These are phyloP conservation scores for Neofusicoccum parvum DNA, from an alignment of 2,329 filamentous ascomycete species.

Conservation along the genomic window DNA sequence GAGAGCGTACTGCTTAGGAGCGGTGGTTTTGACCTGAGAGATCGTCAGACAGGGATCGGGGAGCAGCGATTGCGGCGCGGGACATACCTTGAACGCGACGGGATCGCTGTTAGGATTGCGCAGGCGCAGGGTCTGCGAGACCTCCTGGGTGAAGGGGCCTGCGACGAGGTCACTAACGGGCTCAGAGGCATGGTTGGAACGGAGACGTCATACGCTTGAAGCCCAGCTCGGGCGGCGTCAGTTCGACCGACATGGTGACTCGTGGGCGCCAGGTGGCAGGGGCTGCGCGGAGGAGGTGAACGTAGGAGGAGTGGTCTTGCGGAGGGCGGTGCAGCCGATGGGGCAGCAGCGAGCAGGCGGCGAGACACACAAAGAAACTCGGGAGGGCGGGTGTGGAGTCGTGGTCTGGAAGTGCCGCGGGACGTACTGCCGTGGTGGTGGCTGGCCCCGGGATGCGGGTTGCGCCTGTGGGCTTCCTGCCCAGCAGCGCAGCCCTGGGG, in stretches of 20 bases:
- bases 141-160: constrained; percentile 67
- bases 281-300: constrained; percentile 5
- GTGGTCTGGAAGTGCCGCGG: constrained; percentile 20
- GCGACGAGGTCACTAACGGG: constrained; percentile 7
- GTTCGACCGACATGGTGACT: constrained; percentile 82
- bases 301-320: constrained; percentile 21
- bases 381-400: constrained; percentile 1
- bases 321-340: constrained; percentile 14
- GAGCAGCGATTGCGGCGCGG: background rate
- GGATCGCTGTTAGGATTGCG: constrained; percentile 60
- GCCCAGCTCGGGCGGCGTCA: constrained; percentile 86
- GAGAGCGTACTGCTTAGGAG: constrained; percentile 86
- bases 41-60: constrained; percentile 24
- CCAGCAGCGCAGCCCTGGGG: background rate
- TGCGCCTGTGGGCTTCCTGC: background rate
- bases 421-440: constrained; percentile 20
- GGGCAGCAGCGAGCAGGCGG: background rate
- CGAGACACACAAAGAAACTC: background rate
- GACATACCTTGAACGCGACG: constrained; percentile 65
- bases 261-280: constrained; percentile 20
- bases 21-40: constrained; percentile 92
- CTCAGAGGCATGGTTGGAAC: background rate
- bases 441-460: constrained; percentile 11
- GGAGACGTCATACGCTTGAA: constrained; percentile 73
- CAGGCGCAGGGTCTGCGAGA: constrained; percentile 62